A percentile compares a stretch with the other conserved stretches of the same genome.
These are phyloP conservation scores for Massarina eburnea DNA, from an alignment of 2,329 filamentous ascomycete species.

Conservation along the genomic window DNA sequence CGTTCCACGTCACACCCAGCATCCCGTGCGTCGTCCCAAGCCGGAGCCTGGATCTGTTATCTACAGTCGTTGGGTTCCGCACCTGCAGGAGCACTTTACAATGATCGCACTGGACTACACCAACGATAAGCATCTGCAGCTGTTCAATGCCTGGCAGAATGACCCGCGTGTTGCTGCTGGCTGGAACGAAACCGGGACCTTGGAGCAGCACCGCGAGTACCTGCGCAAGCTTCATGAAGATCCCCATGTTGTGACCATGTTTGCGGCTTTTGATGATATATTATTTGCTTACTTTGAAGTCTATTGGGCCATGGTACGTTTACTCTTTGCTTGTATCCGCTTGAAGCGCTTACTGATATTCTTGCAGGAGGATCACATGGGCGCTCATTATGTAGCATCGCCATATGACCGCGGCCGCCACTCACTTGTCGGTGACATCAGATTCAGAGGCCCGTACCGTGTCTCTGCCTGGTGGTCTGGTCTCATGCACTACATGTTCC, in stretches of 20 bases:
- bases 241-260: slow-evolving; percentile 69
- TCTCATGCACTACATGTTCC: slow-evolving; percentile 61
- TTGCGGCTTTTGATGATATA: slow-evolving; percentile 70
- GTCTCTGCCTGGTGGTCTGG: slow-evolving; percentile 62
- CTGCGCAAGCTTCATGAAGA: slow-evolving; percentile 69
- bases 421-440: slow-evolving; percentile 59
- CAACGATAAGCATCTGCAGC: slow-evolving; percentile 63
- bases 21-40: slow-evolving; percentile 72
- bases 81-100: slow-evolving; percentile 74
- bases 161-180: slow-evolving; percentile 77
- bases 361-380: slow-evolving; percentile 59
- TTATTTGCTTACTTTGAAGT: slow-evolving; percentile 79
- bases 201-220: slow-evolving; percentile 74
- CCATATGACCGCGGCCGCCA: slow-evolving; percentile 63
- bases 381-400: slow-evolving; percentile 58
- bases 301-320: slow-evolving; percentile 69
- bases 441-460: slow-evolving; percentile 57
- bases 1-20: slow-evolving; percentile 60
- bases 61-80: slow-evolving; percentile 78
- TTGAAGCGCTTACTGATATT: slow-evolving; percentile 16
- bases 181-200: slow-evolving; percentile 77
- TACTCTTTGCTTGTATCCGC: neutral
- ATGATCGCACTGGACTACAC: slow-evolving; percentile 73
- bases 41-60: slow-evolving; percentile 69
- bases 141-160: slow-evolving; percentile 83